phyloP scores from a whole-genome alignment of 1,284 basidiomycete species.

The Ustilago cynodontis region DNA sequence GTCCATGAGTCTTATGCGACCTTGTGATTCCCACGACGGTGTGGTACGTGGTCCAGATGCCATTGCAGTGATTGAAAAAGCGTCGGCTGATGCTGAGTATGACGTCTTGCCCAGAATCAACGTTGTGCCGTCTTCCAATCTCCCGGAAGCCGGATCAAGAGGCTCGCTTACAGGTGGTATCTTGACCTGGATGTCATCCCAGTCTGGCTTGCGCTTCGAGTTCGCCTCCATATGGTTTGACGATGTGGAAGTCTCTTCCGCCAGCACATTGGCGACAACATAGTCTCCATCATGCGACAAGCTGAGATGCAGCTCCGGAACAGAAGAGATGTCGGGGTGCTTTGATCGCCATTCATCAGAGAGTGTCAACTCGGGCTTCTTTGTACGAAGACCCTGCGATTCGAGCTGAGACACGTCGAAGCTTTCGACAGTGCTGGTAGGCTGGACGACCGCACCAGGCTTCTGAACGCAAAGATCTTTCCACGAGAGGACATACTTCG shows the following conservation, averaged over 20 bases:
- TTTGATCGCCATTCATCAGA: slow-evolving; percentile 49
- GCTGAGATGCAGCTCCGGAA: slow-evolving; percentile 74
- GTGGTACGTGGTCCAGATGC: not conserved
- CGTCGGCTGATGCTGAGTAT: not conserved
- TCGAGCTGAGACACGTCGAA: slow-evolving; percentile 23
- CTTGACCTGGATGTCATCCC: slow-evolving; percentile 14
- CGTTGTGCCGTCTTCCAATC: slow-evolving; percentile 8
- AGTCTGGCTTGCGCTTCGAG: not conserved
- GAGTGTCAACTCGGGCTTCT: slow-evolving; percentile 39
- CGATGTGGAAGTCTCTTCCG: slow-evolving; percentile 51
- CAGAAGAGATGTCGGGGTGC: slow-evolving; percentile 36
- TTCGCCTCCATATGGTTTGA: not conserved
- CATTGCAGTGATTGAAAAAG: not conserved
- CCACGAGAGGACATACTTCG: slow-evolving; percentile 78
- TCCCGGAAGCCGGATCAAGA: not conserved
- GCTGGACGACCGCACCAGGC: not conserved
- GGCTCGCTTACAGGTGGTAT: not conserved
- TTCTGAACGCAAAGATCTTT: slow-evolving; percentile 75
- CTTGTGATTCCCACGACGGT: slow-evolving; percentile 48
- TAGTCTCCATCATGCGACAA: slow-evolving; percentile 89
- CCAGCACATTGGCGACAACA: slow-evolving; percentile 80
- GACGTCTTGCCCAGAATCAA: slow-evolving; percentile 5
- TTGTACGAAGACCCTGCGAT: slow-evolving; percentile 21
- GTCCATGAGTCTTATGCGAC: slow-evolving; percentile 64
- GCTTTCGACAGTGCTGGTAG: not conserved